Conservation (phyloP, 768 basidiomycete genomes). For the Royoungia palumana region DNA sequence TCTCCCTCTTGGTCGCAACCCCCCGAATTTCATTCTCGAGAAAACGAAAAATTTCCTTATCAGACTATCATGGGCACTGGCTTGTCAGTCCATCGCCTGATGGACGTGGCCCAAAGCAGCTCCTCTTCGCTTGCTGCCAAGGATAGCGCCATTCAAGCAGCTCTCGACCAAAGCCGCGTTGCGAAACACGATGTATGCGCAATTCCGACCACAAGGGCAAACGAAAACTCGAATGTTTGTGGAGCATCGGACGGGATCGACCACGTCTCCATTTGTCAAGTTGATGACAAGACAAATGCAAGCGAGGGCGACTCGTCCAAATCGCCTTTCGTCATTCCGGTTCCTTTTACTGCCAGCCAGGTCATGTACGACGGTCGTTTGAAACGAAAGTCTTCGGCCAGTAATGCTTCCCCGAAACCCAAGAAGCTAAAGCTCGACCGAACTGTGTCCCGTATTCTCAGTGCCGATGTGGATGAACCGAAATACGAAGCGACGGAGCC, state of each 20-base stretch:
- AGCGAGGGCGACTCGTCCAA: background rate
- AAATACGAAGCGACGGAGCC: conserved; percentile 29
- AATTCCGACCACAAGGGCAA: background rate
- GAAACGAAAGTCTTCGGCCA: conserved; percentile 15
- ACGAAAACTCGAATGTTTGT: background rate
- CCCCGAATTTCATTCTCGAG: background rate
- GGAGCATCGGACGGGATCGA: background rate
- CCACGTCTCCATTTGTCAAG: background rate
- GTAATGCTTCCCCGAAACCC: background rate
- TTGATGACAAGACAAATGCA: background rate
- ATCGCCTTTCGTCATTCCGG: background rate
- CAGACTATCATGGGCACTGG: background rate
- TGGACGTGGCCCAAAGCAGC: background rate
- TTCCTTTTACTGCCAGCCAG: background rate
- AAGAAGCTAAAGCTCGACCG: conserved; percentile 21
- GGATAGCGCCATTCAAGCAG: background rate
- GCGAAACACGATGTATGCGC: conserved; percentile 11
- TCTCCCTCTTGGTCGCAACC: background rate
- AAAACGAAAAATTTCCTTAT: background rate
- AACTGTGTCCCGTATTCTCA: background rate
- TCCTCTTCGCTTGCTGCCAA: background rate
- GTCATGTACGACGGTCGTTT: background rate
- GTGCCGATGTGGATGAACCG: background rate
- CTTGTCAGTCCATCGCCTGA: background rate
- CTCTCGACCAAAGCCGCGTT: background rate